Conservation (phyloP, 306 rosid genomes). For the Geum urbanum region DNA sequence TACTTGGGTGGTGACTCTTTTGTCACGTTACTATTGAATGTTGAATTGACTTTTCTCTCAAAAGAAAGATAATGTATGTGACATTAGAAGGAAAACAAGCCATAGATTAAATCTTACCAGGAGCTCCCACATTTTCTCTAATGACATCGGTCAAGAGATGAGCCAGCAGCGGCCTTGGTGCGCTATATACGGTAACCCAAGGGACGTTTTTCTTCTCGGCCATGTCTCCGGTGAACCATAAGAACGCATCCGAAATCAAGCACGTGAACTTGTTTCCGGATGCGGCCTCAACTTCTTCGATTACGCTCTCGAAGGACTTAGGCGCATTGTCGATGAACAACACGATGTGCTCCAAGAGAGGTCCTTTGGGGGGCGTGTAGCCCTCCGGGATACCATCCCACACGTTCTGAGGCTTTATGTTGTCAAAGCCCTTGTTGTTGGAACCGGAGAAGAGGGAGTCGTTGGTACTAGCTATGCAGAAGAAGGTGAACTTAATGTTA, state of each 20-base stretch:
- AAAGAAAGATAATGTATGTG: neutral
- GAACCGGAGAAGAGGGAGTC: neutral
- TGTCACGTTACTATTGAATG: neutral
- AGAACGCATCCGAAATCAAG: neutral
- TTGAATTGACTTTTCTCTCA: neutral
- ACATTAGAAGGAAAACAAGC: neutral
- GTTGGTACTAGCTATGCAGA: neutral
- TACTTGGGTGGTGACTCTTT: too few species aligned
- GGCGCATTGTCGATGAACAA: neutral
- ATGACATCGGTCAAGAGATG: neutral
- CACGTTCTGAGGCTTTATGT: neutral
- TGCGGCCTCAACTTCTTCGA: neutral
- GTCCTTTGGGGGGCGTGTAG: neutral
- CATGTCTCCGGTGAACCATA: neutral
- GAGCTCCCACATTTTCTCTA: neutral
- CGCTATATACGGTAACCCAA: neutral
- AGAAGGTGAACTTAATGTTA: neutral
- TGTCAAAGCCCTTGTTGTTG: neutral
- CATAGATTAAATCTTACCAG: neutral
- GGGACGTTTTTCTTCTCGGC: neutral
- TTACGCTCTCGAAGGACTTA: neutral
- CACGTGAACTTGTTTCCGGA: neutral
- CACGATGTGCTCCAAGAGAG: neutral
- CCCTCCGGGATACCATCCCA: neutral
- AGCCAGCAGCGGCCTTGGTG: neutral